Evolutionary conservation across 1,284 basidiomycete genomes (phyloP), one percentile per base, ranked within the genome.

Genomic region (Stereum hirsutum): DNA sequence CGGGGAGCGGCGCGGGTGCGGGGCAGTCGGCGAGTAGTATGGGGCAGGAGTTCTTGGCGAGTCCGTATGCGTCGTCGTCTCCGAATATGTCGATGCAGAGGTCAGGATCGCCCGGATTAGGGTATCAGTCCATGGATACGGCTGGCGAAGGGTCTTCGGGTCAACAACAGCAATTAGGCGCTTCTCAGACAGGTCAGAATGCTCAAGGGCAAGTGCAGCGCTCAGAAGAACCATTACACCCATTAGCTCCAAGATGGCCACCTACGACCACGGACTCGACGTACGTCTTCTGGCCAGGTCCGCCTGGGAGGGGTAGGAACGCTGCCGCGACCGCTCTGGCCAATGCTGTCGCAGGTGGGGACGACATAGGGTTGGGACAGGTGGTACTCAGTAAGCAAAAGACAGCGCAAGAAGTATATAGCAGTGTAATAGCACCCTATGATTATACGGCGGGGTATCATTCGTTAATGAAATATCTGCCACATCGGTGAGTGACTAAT

Each of bases 371-470:
- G 54, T 21, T 46, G 17, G 47, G 46, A 34, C 19, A 42, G 41
- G 25, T 39, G 35, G 51, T 61, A 24, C 70, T 25, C 63, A n/a
- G n/a, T n/a, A n/a, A n/a, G n/a, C n/a, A n/a, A n/a, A 73, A 44
- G 30, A 49, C 43, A 7, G 53, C 54, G 43, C 44, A 50, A 37
- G 58, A 57, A 32, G 85, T 91, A 47, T 85, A 89, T 54, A 71
- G 78, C 52, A 74, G 72, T 42, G 77, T 93, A 28, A 84, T 78
- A n/a, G 73, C 76, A 55, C 82, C 88, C 8, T 93, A 90, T 58
- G 89, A 92, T 58, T 95, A 95, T 57, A 93, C 89, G 12, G 84
- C 94, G 64, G 89, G 90, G 17, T 96, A 95, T 60, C 93, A 95
- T 60, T 87, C 87, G 59, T 69, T 96, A 54, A 95, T 96, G 88